These are phyloP conservation scores for Rhizopogon roseolus DNA, from an alignment of 768 basidiomycete genomes.

Conservation along the genomic window DNA sequence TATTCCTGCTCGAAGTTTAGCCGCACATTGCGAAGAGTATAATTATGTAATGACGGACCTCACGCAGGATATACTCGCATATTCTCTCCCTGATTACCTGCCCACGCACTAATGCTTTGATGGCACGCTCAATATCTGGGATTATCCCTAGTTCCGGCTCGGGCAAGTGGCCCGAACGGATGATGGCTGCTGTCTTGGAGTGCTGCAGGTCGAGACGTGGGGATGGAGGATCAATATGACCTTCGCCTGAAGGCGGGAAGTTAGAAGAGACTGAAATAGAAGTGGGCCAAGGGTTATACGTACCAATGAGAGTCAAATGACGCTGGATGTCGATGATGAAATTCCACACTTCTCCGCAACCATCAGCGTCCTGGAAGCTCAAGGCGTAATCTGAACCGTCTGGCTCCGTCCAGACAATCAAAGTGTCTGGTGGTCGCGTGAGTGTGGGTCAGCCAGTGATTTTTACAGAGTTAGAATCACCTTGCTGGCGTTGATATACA, in stretches of 20 bases:
- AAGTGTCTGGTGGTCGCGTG: constrained; percentile 61
- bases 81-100: constrained; percentile 73
- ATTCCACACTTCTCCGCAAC: constrained; percentile 95
- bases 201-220: constrained; percentile 50
- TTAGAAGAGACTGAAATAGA: constrained; percentile 7
- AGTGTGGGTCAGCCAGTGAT: constrained; percentile 6
- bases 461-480: constrained; percentile 35
- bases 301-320: constrained; percentile 67
- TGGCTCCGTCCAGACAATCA: constrained; percentile 98
- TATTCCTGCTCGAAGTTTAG: constrained; percentile 56
- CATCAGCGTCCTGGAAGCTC: constrained; percentile 94
- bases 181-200: constrained; percentile 57
- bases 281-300: constrained; percentile 26
- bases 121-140: constrained; percentile 71
- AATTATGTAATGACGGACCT: constrained; percentile 44
- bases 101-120: constrained; percentile 73
- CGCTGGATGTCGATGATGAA: constrained; percentile 91
- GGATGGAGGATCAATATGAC: constrained; percentile 50
- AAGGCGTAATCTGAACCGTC: constrained; percentile 93
- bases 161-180: constrained; percentile 71
- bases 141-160: constrained; percentile 74
- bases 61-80: constrained; percentile 83
- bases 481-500: constrained; percentile 85
- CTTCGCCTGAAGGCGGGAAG: constrained; percentile 35
- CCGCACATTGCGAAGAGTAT: constrained; percentile 8